Base-by-base conservation (phyloP, 768 basidiomycete genomes). In the Royoungia palumana region DNA sequence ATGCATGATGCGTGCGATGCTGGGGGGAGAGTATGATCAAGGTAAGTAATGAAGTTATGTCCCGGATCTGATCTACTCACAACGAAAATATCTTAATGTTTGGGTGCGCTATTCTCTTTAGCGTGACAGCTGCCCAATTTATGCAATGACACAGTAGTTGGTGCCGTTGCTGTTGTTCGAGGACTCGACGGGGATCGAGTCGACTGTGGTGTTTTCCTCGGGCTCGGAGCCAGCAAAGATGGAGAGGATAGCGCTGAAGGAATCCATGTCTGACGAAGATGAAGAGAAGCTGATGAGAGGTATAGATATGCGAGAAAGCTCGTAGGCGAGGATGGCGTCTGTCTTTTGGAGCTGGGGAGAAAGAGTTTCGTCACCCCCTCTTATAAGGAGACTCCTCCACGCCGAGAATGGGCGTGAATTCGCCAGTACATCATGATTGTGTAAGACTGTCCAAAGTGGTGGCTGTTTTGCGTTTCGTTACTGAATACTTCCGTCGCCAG, bases 81-180 rank as follows among this genome's bases (percentile, higher is more conserved):
- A 55, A 65, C 52, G 46, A 57, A 55, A 19, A 30, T 53, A 22
- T 53, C 37, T 16, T 20, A n/a, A 11, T 53, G 14, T 14, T 27
- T n/a, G 16, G 32, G 17, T 28, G 19, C 28, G 10, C 35, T 19
- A 16, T 17, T 20, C 50, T 35, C 36, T 35, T 25, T 42, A 21
- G 27, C 19, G 47, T 24, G 11, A n/a, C 44, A 19, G 25, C 27
- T 32, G 39, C 16, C 35, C 20, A 19, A 28, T 8, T 10, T 47
- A 64, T 51, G 53, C 49, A 32, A 64, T 36, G n/a, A 65, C 49
- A 41, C 62, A 64, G 41, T 47, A 51, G 14, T 10, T 34, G 16
- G 10, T 13, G 45, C 30, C 37, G 11, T 37, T 37, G 35, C 50
- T 50, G n/a, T 27, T 39, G 25, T 27, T 30, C 3, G 47, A n/a